Conservation (phyloP, 768 basidiomycete species). For the Mycena haematopus region DNA sequence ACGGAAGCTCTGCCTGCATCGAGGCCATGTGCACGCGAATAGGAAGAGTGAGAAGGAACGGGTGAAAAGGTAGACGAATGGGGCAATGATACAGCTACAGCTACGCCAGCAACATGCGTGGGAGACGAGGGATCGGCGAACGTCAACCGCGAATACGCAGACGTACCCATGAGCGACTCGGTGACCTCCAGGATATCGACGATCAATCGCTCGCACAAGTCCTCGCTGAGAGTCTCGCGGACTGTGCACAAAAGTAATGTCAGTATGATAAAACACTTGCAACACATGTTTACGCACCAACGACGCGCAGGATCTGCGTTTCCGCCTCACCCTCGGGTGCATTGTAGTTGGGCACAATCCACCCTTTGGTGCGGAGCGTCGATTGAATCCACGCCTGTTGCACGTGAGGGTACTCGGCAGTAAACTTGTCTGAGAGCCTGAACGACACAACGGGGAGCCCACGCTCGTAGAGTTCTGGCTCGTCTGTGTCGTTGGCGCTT, state of each 20-base stretch:
- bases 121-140: slow-evolving; percentile 16
- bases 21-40: slow-evolving; percentile 8
- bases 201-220: slow-evolving; percentile 56
- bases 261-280: slow-evolving; percentile 33
- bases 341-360: slow-evolving; percentile 69
- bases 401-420: slow-evolving; percentile 56
- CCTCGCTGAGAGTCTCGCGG: slow-evolving; percentile 61
- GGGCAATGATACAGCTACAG: slow-evolving; percentile 6
- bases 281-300: slow-evolving; percentile 42
- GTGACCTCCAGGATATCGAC: slow-evolving; percentile 57
- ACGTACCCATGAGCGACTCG: slow-evolving; percentile 53
- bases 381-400: slow-evolving; percentile 59
- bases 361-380: slow-evolving; percentile 38
- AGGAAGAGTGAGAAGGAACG: slow-evolving; percentile 20
- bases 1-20: background rate
- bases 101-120: background rate
- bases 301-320: slow-evolving; percentile 65
- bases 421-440: slow-evolving; percentile 59
- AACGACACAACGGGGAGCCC: slow-evolving; percentile 72
- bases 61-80: slow-evolving; percentile 14
- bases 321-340: slow-evolving; percentile 59
- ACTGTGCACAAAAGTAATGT: slow-evolving; percentile 44
- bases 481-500: slow-evolving; percentile 41
- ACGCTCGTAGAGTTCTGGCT: slow-evolving; percentile 54
- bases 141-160: slow-evolving; percentile 21